Evolutionary conservation across 352 stramenopile species (phyloP).

Genomic region (Phytophthora sp.): DNA sequence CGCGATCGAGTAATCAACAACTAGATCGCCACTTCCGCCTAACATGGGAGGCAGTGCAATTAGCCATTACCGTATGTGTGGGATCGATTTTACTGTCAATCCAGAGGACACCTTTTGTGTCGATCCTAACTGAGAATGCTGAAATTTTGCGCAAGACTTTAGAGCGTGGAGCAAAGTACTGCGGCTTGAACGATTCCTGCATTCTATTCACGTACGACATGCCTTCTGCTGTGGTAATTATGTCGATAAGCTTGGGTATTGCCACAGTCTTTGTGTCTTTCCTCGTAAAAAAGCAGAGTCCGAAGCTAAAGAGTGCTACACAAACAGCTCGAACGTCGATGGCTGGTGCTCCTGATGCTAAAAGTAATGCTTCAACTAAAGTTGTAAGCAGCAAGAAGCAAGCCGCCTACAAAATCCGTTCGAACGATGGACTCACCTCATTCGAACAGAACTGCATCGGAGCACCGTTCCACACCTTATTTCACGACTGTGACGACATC

Average conservation of each 20-base stretch:
- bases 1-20: slow-evolving; percentile 19
- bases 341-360: no score
- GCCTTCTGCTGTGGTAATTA: slow-evolving; percentile 1
- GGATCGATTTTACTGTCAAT: neutral
- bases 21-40: slow-evolving; percentile 21
- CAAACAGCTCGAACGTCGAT: no score
- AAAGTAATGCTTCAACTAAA: neutral
- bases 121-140: slow-evolving; percentile 6
- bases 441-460: slow-evolving; percentile 23
- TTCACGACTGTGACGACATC: slow-evolving; percentile 14
- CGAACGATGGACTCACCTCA: slow-evolving; percentile 4
- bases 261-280: neutral
- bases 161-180: slow-evolving; percentile 10
- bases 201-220: slow-evolving; percentile 22
- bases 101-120: slow-evolving; percentile 3
- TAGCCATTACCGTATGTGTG: neutral
- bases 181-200: slow-evolving; percentile 26
- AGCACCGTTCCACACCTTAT: slow-evolving; percentile 2
- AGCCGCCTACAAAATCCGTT: neutral
- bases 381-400: neutral
- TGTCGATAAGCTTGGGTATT: slow-evolving; percentile 3
- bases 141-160: slow-evolving; percentile 26
- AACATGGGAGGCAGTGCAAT: slow-evolving; percentile 14
- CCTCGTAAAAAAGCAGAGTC: neutral
- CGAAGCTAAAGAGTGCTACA: neutral